Percentiles rank a stretch among this genome's conserved stretches.
These are phyloP conservation scores for Penicillium arizonense DNA, from an alignment of 495 filamentous ascomycete species.

Conservation along the genomic window DNA sequence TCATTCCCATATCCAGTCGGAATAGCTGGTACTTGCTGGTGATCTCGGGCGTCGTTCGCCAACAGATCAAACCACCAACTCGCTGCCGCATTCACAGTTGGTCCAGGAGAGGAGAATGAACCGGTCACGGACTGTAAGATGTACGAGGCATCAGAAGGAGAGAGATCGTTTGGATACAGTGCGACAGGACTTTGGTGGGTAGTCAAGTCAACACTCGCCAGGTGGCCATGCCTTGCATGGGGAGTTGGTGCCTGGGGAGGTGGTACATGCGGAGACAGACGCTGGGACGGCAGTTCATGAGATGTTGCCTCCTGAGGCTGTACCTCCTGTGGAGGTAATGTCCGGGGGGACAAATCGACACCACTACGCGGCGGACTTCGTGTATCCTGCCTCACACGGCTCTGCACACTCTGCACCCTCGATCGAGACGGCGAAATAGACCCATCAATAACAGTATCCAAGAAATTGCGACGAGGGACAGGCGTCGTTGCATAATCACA, in stretches of 20 bases:
- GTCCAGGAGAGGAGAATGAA: not conserved
- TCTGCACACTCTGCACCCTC: no score
- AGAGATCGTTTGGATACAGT: not conserved
- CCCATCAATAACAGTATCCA: not conserved
- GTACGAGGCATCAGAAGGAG: constrained; percentile 4
- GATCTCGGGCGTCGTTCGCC: constrained; percentile 13
- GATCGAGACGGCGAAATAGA: not conserved
- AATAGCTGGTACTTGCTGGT: not conserved
- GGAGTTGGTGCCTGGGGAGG: no score
- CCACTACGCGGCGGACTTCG: no score
- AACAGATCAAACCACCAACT: constrained; percentile 18
- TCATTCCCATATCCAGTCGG: not conserved
- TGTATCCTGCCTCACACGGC: no score
- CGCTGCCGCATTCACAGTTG: constrained; percentile 3
- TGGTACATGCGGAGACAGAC: no score
- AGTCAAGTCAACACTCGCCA: no score
- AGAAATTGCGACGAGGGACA: not conserved
- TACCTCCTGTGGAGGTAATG: no score
- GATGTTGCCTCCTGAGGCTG: no score
- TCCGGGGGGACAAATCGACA: no score
- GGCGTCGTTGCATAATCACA: constrained; percentile 1
- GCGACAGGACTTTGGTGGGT: not conserved
- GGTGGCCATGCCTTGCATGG: no score
- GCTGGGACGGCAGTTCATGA: no score
- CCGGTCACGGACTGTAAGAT: not conserved